Evolutionary conservation across 192 early-diverging fungal species (phyloP), one percentile per base, ranked within the genome.

Genomic region (Coemansia sp.): DNA sequence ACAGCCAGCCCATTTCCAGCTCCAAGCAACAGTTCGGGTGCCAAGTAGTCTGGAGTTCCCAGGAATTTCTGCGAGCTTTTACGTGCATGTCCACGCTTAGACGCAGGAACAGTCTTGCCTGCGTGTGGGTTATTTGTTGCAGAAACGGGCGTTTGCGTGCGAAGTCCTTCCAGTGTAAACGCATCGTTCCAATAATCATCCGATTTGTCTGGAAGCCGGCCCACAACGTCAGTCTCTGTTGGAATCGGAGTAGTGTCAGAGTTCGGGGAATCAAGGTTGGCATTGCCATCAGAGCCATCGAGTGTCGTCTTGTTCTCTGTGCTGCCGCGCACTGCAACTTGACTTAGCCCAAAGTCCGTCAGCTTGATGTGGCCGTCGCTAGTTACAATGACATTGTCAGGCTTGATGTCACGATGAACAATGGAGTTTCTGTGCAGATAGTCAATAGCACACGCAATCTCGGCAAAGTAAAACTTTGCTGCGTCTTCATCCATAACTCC

Each of bases 11-110:
- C 90, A 67, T 97, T 91, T 18, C 90, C 90, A 13, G 91, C 87
- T 7, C 95, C 93, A 9, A 94, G 85, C 39, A 96, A 81, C 21
- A 98, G 81, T 72, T 98, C 96, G 4, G 95, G 96, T 1, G 95
- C 95, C 52, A 98, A 66, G 40, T 95, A 97, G 69, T 98, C 96
- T 1, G 96, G 96, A 1, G 96, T 96, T 8, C 96, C 96, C 3
- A 90, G 70, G 20, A 91, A 79, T 2, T 73, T 43, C 7, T 67
- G 72, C 20, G 66, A 61, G 80, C 80, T 82, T 31, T 82, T 82
- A 46, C 80, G 80, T 18, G 63, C 70, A 34, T 77, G 74, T 2
- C 68, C 75, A 7, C 80, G 80, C 60, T 82, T 77, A 18, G 80
- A 82, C 46, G 57, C 58, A 25, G 80, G 80, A 15, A 75, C 65